Evolutionary conservation across 2,329 filamentous ascomycete genomes (phyloP).

Genomic region (Aaosphaeria arxii): DNA sequence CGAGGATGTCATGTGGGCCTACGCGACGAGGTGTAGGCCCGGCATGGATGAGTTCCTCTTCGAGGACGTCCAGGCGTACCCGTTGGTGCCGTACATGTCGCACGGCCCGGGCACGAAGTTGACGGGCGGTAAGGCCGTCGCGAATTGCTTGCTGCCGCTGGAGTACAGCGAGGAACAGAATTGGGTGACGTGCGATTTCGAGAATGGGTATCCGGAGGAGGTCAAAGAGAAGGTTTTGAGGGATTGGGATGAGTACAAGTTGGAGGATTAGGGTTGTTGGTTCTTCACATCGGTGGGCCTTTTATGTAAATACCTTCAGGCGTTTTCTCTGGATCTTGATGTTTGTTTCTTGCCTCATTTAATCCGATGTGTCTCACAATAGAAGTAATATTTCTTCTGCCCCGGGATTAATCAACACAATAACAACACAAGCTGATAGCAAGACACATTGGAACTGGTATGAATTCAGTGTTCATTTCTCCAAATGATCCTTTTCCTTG

Average conservation of each 20-base stretch:
- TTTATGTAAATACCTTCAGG: too few species aligned
- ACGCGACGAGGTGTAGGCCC: conserved; percentile 48
- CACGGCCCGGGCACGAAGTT: conserved; percentile 36
- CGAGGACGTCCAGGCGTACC: conserved; percentile 45
- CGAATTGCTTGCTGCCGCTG: conserved; percentile 34
- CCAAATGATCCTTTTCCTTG: too few species aligned
- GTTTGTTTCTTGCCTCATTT: too few species aligned
- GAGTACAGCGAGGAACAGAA: conserved; percentile 35
- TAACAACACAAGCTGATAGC: too few species aligned
- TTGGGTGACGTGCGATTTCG: conserved; percentile 36
- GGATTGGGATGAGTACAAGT: conserved; percentile 29
- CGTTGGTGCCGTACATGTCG: conserved; percentile 44
- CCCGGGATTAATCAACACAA: too few species aligned
- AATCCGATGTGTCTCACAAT: too few species aligned
- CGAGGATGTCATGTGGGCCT: conserved; percentile 50
- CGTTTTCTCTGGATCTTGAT: too few species aligned
- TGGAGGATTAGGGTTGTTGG: not conserved
- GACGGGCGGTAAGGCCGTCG: conserved; percentile 47
- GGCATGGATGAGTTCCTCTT: conserved; percentile 43
- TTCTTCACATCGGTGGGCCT: too few species aligned
- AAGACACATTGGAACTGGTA: too few species aligned
- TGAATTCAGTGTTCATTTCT: too few species aligned
- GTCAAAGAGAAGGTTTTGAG: conserved; percentile 38
- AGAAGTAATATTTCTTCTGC: too few species aligned
- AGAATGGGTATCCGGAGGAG: conserved; percentile 36